These are phyloP conservation scores for Kodamaea sp. DNA, from an alignment of 1,139 yeast species.

Conservation along the genomic window DNA sequence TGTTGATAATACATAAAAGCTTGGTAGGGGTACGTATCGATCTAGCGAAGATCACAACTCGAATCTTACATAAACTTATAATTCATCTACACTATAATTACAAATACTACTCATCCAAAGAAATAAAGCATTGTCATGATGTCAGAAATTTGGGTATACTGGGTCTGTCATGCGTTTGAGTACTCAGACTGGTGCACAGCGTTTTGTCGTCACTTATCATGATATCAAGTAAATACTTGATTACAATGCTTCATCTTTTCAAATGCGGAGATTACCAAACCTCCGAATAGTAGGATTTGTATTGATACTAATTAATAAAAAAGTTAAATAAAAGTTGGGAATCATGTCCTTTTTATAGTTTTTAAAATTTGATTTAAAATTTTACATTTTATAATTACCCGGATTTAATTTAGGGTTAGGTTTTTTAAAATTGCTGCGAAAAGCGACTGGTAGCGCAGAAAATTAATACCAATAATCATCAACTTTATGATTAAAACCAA, in stretches of 20 bases:
- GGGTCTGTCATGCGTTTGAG: slow-evolving; percentile 44
- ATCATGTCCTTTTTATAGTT: slow-evolving; percentile 7
- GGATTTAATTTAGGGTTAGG: not conserved
- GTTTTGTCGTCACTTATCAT: slow-evolving; percentile 39
- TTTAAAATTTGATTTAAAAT: not conserved
- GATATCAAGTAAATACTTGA: slow-evolving; percentile 3
- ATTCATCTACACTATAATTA: too few relatives aligned
- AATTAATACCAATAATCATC: slow-evolving; percentile 6
- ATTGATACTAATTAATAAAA: not conserved
- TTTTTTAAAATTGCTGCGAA: not conserved
- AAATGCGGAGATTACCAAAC: slow-evolving; percentile 15
- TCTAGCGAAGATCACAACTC: too few relatives aligned
- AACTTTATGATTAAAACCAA: slow-evolving; percentile 8
- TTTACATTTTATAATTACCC: not conserved
- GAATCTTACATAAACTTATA: too few relatives aligned
- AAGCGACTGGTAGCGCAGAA: not conserved
- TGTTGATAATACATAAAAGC: too few relatives aligned
- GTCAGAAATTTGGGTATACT: slow-evolving; percentile 50
- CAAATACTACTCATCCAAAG: slow-evolving; percentile 11
- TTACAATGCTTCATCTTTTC: slow-evolving; percentile 9
- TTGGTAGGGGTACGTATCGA: too few relatives aligned
- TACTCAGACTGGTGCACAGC: slow-evolving; percentile 56
- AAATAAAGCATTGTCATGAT: slow-evolving; percentile 10
- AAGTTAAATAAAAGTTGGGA: slow-evolving; percentile 1
- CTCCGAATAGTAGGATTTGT: slow-evolving; percentile 6